phyloP scores from a whole-genome alignment of 192 early-diverging fungal species.

The Backusella westeae region DNA sequence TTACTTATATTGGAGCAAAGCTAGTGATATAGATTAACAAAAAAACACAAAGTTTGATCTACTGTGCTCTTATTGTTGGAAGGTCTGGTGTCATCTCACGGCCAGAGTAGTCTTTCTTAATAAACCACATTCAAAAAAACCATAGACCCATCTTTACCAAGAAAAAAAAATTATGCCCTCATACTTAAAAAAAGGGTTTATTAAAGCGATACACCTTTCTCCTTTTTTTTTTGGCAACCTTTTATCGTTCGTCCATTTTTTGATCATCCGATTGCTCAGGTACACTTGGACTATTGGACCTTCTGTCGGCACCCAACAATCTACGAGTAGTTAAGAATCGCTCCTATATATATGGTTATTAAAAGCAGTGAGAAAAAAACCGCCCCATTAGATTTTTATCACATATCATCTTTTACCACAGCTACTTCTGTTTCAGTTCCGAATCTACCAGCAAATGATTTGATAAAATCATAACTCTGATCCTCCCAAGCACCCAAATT shows the following conservation, averaged over 20 bases:
- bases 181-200: not conserved
- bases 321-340: slow-evolving; percentile 4
- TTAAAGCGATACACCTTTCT: not conserved
- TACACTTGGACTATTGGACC: not conserved
- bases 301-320: not conserved
- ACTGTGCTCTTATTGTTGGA: too few relatives aligned
- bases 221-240: not conserved
- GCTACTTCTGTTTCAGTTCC: slow-evolving; percentile 55
- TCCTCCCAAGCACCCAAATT: slow-evolving; percentile 72
- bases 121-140: too few relatives aligned
- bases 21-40: too few relatives aligned
- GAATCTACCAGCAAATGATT: slow-evolving; percentile 66
- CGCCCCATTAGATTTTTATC: not conserved
- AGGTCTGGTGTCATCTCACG: too few relatives aligned
- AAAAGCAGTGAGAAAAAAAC: too few relatives aligned
- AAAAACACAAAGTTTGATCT: too few relatives aligned
- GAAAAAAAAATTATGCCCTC: not conserved
- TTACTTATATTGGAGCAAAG: too few relatives aligned
- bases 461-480: slow-evolving; percentile 68
- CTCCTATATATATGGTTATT: slow-evolving; percentile 1
- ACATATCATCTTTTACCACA: not conserved
- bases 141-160: not conserved
- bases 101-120: too few relatives aligned
- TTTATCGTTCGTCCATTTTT: not conserved
- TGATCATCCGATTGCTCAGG: not conserved